These are phyloP conservation scores for Turnera subulata DNA, from an alignment of 345 rosid species.

Conservation along the genomic window DNA sequence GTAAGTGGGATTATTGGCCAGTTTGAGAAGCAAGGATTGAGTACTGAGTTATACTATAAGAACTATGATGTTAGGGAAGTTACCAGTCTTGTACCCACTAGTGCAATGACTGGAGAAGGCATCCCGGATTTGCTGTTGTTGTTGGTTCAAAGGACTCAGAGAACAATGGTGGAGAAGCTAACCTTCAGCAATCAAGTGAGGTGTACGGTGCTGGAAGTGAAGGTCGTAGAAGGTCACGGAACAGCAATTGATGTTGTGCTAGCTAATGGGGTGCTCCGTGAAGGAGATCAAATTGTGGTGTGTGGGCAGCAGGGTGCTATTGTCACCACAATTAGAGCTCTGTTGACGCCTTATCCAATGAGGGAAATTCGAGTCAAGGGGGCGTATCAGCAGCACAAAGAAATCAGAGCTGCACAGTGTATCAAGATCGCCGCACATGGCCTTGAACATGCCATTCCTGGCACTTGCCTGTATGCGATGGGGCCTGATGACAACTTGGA, in stretches of 20 bases:
- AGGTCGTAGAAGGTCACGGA: conserved; percentile 92
- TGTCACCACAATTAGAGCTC: conserved; percentile 75
- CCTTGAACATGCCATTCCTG: conserved; percentile 93
- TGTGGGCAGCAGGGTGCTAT: conserved; percentile 98
- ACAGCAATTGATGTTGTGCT: conserved; percentile 93
- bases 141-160: conserved; percentile 89
- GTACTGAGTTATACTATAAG: conserved; percentile 84
- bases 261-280: conserved; percentile 84
- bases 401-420: conserved; percentile 93
- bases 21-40: conserved; percentile 86
- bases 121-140: conserved; percentile 79
- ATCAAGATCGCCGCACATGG: conserved; percentile 95
- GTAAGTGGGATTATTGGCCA: conserved; percentile 62
- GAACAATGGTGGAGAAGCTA: conserved; percentile 90
- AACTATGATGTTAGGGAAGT: conserved; percentile 81
- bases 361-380: conserved; percentile 98
- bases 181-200: conserved; percentile 74
- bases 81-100: conserved; percentile 83
- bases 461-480: conserved; percentile 76
- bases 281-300: conserved; percentile 92
- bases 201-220: conserved; percentile 97
- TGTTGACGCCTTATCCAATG: conserved; percentile 97
- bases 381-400: conserved; percentile 73
- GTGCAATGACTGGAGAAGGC: conserved; percentile 94
- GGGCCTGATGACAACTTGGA: conserved; percentile 77